phyloP scores from a whole-genome alignment of 208 protist species.

The Wallacemonas collosoma region DNA sequence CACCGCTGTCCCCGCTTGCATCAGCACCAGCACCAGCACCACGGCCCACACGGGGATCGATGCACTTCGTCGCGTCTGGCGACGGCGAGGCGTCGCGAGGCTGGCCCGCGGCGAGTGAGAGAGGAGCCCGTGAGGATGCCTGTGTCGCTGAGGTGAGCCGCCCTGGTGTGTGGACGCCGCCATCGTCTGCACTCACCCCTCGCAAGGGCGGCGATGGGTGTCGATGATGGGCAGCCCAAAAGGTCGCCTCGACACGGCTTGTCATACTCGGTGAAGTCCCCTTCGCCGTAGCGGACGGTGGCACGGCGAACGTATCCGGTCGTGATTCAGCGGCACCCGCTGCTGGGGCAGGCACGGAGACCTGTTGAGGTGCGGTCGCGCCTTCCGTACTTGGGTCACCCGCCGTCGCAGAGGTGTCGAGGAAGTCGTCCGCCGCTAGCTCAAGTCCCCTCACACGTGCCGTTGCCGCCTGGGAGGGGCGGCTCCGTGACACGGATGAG shows the following conservation, averaged over 20 bases:
- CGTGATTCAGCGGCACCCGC: too few relatives aligned
- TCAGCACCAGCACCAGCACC: too few relatives aligned
- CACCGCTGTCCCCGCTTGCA: too few relatives aligned
- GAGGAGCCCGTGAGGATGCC: too few relatives aligned
- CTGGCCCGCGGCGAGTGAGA: too few relatives aligned
- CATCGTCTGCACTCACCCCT: slow-evolving; percentile 2
- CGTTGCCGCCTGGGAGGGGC: not conserved
- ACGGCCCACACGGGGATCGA: too few relatives aligned
- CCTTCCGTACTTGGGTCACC: not conserved
- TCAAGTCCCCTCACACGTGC: not conserved
- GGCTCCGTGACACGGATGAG: not conserved
- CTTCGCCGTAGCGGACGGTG: not conserved
- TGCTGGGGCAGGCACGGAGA: not conserved
- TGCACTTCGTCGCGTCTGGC: too few relatives aligned
- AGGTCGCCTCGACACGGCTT: slow-evolving; percentile 10
- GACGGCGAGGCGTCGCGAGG: too few relatives aligned
- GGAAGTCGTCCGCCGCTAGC: not conserved
- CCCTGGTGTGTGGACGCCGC: slow-evolving; percentile 3
- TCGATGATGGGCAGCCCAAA: slow-evolving; percentile 6
- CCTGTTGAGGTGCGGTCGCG: not conserved
- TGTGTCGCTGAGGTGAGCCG: not conserved
- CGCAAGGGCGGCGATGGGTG: not conserved
- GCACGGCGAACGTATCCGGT: not conserved
- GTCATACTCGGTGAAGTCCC: not conserved
- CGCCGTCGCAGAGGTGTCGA: not conserved